Evolutionary conservation across 2,329 filamentous ascomycete genomes (phyloP), one percentile per base, ranked within the genome.

Genomic region (Pyricularia sp.): DNA sequence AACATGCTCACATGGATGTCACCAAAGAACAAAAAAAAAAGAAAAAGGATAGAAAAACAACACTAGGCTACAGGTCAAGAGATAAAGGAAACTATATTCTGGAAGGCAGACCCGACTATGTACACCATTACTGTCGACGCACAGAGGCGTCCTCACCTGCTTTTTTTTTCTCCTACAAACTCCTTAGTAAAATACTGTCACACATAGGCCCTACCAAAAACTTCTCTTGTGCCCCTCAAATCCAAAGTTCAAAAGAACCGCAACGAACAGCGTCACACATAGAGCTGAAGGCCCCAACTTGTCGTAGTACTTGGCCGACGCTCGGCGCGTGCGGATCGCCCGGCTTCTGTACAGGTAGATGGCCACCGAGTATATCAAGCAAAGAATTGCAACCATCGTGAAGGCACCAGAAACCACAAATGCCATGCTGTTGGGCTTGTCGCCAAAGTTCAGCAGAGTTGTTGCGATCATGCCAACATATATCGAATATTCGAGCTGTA

Each of bases 401-500:
- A 97, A 99, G 0, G 86, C 82, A 73, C 87, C 89, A 0, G 91
- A 83, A 0, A 89, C 85, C 60, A 85, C 79, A 68, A 96, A 86
- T 6, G 88, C 86, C 24, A 86, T 75, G 60, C 70, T 73, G 8
- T 76, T 82, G 24, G 83, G 80, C 68, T 83, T 82, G 12, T 76
- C 75, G 70, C 90, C 85, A 74, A 97, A 91, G 79, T 96, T 93
- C 69, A 96, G 83, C 60, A 96, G 79, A 0, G 90, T 90, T 8
- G 89, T 88, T 13, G 92, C 91, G 70, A 96, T 93, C 31, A 89
- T 89, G 70, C 91, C 91, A 64, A 99, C 87, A 73, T 97, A 93
- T 72, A 97, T 96, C 62, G 90, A 93, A 77, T 96, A 97, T 76
- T 99, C 93, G 71, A 99, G 89, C 89, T 89, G 69, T 31, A 19